Base-by-base conservation (phyloP, 106 monocot genomes). In the Dendrobium catenatum region DNA sequence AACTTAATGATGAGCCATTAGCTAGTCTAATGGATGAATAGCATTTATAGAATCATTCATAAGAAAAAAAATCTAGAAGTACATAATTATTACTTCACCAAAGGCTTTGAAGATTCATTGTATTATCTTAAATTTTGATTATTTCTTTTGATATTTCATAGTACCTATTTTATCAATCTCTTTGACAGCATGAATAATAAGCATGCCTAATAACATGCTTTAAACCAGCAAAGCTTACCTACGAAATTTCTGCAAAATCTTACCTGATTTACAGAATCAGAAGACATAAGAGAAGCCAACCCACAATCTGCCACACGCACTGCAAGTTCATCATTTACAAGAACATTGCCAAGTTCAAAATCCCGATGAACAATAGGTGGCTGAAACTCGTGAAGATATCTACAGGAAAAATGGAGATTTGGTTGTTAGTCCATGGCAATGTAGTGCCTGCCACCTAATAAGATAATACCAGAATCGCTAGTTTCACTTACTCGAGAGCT, bases 381-480 rank as follows among this genome's bases (percentile, higher is more conserved):
- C 80, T 89, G 83, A 84, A 51, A 78, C 73, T 99, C 99, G 80
- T 99, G 99, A 22, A 99, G 95, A 86, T 99, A 95, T 85, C 99
- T 99, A 77, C 78, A 85, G 10, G 5, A 79, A 26, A 55, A 58
- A 58, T 83, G 72, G 2, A 17, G 43, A 20, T 7, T 2, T 18
- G 7, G 41, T 74, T 75, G 6, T 56, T 20, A 74, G 74, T 74
- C 42, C 18, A 58, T 41, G 7, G 6, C 18, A 41, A 11, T 27
- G 11, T 11, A 37, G 11, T 70, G 37, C 31, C 33, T 70, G 37
- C 31, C 29, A 31, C 70, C 33, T 31, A 37, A 70, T 70, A 76
- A 76, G 76, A 24, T 76, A 9, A 24, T 49, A 49, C 43, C 37
- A 64, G 41, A 41, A 68, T 70, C 17, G n/a, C 20, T 6, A 29